Base-by-base conservation (phyloP, 2,329 filamentous ascomycete genomes). In the Simplicillium aogashimaense region DNA sequence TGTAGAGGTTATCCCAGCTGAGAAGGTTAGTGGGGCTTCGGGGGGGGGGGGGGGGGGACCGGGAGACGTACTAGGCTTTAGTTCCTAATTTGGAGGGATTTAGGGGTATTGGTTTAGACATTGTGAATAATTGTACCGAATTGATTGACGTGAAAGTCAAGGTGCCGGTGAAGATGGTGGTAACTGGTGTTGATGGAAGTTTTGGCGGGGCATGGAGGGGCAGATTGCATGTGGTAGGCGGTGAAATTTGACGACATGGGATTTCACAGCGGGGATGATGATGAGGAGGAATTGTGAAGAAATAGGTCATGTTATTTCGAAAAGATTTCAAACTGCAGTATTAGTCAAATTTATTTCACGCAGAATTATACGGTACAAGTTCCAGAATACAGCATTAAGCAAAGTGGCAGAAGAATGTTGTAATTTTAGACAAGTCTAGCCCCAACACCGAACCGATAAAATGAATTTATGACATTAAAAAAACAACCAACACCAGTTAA, bases 11-110 rank as follows among this genome's bases (percentile, higher is more conserved):
- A 60, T 90, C 81, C 84, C 84, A 89, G 65, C 84, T 89, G 44
- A 6, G 39, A 39, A 43, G 39, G 47, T 51, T 48, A 45, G 41
- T 18, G 32, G 35, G 15, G 40, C 14, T 41, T 30, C 43, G 39
- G 36, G 38, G 43, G 35, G 42, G 36, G 33, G 38, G 36, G 15
- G 32, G 35, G 17, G 18, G 34, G n/a, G n/a, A n/a, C n/a, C n/a
- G n/a, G n/a, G n/a, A n/a, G 32, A 71, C 78, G 52, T 67, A 94
- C 87, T 94, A 94, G 70, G 90, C 81, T 63, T 87, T 94, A 25
- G 87, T 95, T 38, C 90, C 90, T 25, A 97, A 44, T 44, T 36
- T 20, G 35, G 25, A 25, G n/a, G 17, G 7, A 31, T 30, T 15
- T 14, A n/a, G 13, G 28, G 6, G 6, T 16, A 15, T 28, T 15